A percentile compares a stretch with the other conserved stretches of the same genome.
phyloP scores from a whole-genome alignment of 352 stramenopile genomes.

The Globisporangium radiosum region DNA sequence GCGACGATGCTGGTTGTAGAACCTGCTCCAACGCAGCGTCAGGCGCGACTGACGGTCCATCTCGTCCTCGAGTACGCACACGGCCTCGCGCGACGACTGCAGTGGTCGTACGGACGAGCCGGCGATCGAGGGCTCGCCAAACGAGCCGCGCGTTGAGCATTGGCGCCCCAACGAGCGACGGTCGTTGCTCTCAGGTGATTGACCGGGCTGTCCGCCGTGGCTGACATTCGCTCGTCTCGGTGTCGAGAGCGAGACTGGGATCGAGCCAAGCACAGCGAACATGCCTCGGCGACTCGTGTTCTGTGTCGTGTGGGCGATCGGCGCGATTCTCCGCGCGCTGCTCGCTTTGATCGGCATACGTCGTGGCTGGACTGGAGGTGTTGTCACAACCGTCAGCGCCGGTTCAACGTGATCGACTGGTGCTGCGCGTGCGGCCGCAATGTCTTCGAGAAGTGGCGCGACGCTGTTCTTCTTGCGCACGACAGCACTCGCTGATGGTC shows the following conservation, averaged over 20 bases:
- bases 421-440: neutral
- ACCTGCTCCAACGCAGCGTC: constrained; percentile 26
- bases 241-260: constrained; percentile 6
- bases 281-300: neutral
- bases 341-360: neutral
- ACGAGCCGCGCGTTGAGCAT: constrained; percentile 6
- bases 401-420: no score
- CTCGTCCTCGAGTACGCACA: constrained; percentile 23
- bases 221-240: neutral
- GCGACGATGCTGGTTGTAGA: constrained; percentile 32
- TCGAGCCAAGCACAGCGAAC: neutral
- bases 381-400: neutral
- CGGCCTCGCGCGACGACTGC: constrained; percentile 15
- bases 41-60: constrained; percentile 19
- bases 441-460: neutral
- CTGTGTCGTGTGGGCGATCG: neutral
- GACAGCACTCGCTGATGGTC: neutral
- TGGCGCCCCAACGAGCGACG: neutral
- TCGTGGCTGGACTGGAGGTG: neutral
- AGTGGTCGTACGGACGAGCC: constrained; percentile 9
- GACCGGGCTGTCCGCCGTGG: neutral
- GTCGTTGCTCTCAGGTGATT: no score
- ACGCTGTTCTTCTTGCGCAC: constrained; percentile 8
- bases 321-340: neutral
- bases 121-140: neutral